Evolutionary conservation across 2,329 filamentous ascomycete species (phyloP).

Genomic region (Fusarium torulosum): DNA sequence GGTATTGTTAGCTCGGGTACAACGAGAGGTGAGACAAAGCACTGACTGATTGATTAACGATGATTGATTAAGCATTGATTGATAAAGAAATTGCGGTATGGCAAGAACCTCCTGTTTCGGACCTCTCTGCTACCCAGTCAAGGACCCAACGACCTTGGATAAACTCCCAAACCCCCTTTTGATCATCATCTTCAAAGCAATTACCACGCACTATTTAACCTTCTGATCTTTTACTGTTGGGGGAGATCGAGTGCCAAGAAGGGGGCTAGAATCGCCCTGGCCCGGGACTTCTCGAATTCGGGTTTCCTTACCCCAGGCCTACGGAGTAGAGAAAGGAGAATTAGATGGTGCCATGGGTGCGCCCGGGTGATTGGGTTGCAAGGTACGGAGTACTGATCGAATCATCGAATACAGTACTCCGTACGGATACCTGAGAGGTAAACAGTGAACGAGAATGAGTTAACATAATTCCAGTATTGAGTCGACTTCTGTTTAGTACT

Average conservation of each 20-base stretch:
- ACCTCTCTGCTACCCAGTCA: constrained; percentile 1
- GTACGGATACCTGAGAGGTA: not conserved
- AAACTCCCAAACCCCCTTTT: constrained; percentile 15
- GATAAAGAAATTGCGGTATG: constrained; percentile 36
- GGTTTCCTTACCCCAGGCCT: constrained; percentile 10
- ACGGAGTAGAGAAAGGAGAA: constrained; percentile 18
- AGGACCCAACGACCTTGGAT: not conserved
- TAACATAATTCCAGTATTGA: not conserved
- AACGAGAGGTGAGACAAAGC: constrained; percentile 21
- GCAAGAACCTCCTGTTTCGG: constrained; percentile 21
- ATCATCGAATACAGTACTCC: not conserved
- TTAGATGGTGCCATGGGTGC: constrained; percentile 2
- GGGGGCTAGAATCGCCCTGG: constrained; percentile 16
- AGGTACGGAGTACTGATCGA: not conserved
- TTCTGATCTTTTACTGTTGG: constrained; percentile 8
- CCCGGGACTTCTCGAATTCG: constrained; percentile 33
- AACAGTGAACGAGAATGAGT: not conserved
- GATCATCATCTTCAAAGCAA: constrained; percentile 20
- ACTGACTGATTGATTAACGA: constrained; percentile 33
- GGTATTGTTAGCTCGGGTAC: too few relatives aligned
- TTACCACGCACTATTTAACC: constrained; percentile 12
- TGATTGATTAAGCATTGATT: constrained; percentile 42
- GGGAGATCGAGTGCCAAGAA: not conserved
- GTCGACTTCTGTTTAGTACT: not conserved
- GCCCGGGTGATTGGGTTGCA: constrained; percentile 4